Evolutionary conservation across 2,329 filamentous ascomycete genomes (phyloP), one percentile per base, ranked within the genome.

Genomic region (Monosporascus sp.): DNA sequence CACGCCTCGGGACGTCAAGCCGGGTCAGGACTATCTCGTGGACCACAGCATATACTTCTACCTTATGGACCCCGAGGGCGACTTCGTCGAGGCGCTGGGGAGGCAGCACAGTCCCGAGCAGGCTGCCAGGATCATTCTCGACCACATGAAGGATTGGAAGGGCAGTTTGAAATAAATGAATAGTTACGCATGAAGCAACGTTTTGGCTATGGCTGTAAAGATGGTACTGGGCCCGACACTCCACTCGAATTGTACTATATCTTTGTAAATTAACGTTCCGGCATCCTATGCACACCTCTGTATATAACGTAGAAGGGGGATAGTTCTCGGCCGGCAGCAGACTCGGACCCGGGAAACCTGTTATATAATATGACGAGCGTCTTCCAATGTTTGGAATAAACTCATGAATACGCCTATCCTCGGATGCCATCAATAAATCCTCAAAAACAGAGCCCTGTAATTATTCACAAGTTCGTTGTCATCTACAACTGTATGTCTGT

Each of bases 11-110:
- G 82, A 91, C 58, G 89, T 97, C 53, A 88, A 92, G 78, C 88
- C 91, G 1, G 94, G 93, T 1, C 89, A 97, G 77, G 94, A 99
- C 72, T 99, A 99, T 70, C 73, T 99, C 63, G 94, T 99, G 14
- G 94, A 99, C 71, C 94, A 99, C 76, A 97, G 91, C 72, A 99
- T 99, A 63, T 99, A 99, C 78, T 99, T 99, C 67, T 99, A 99
- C 72, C 75, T 99, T 62, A 99, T 99, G 94, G 94, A 97, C 70
- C 94, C 94, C 0, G 92, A 97, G 63, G 93, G 93, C 20, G 92
- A 99, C 70, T 99, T 99, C 71, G 93, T 99, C 27, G 95, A 99
- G 76, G 95, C 92, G 14, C 86, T 99, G 66, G 94, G 94, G 19
- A 80, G 94, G 58, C 94, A 99, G 74, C 92, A 97, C 73, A 96